A percentile compares a stretch with the other conserved stretches of the same genome.
These are phyloP conservation scores for Isatis tinctoria DNA, from an alignment of 345 rosid species.

Conservation along the genomic window DNA sequence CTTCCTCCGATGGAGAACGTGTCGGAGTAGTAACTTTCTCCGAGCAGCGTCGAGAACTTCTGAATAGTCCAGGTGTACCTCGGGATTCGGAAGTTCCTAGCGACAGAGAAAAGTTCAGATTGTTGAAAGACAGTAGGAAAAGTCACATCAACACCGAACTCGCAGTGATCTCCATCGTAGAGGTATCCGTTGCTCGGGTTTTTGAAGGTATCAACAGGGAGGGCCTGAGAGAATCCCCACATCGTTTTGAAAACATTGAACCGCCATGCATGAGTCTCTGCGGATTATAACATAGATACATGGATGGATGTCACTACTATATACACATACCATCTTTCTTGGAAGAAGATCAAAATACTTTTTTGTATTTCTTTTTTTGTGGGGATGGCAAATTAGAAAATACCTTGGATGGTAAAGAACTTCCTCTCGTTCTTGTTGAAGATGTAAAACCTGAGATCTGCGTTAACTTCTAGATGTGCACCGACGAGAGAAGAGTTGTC, in stretches of 20 bases:
- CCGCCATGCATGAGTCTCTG: background rate
- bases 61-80: background rate
- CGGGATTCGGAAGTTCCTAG: background rate
- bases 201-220: background rate
- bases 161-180: background rate
- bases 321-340: background rate
- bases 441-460: slow-evolving; percentile 12
- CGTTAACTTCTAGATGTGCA: background rate
- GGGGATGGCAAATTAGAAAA: background rate
- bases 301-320: background rate
- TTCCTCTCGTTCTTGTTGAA: background rate
- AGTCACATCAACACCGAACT: background rate
- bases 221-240: background rate
- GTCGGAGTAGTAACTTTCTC: background rate
- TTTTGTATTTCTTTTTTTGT: too few relatives aligned
- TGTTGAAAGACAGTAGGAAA: background rate
- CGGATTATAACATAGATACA: too few relatives aligned
- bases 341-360: background rate
- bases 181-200: background rate
- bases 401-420: slow-evolving; percentile 20
- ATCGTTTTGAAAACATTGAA: background rate
- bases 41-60: background rate
- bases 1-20: slow-evolving; percentile 10
- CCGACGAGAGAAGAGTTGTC: background rate
- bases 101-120: background rate